phyloP scores from a whole-genome alignment of 768 basidiomycete genomes.

The Boletus reticuloceps region DNA sequence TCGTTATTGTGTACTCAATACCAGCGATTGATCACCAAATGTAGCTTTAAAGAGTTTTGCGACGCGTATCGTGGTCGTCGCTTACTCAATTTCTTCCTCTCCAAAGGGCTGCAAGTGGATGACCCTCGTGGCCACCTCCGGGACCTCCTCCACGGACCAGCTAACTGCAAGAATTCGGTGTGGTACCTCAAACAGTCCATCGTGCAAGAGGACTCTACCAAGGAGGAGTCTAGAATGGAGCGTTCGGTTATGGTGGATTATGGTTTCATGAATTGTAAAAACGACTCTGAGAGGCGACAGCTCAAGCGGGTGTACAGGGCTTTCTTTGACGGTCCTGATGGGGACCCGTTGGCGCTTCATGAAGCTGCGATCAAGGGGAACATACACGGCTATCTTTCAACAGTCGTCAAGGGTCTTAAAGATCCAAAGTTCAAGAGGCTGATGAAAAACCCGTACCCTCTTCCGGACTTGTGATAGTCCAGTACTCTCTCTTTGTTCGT shows the following conservation, averaged over 20 bases:
- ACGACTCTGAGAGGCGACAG: neutral
- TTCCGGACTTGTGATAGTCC: neutral
- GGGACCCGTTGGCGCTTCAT: neutral
- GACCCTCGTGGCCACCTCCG: neutral
- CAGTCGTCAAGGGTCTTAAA: neutral
- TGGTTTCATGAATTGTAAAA: conserved; percentile 1
- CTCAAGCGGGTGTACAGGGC: neutral
- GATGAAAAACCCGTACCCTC: neutral
- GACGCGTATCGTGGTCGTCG: neutral
- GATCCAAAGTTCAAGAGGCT: neutral
- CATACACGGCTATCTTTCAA: neutral
- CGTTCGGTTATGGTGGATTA: neutral
- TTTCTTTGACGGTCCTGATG: neutral
- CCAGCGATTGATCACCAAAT: neutral
- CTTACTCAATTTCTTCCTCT: neutral
- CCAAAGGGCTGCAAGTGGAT: neutral
- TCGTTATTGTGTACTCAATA: too few species aligned
- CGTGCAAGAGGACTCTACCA: neutral
- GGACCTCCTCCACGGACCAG: neutral
- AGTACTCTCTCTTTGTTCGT: too few species aligned
- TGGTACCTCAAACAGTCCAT: neutral
- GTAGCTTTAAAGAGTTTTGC: conserved; percentile 3
- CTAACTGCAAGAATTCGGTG: neutral
- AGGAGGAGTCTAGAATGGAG: neutral
- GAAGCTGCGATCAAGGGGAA: neutral